Base-by-base conservation (phyloP, 495 filamentous ascomycete species). In the Rostrohypoxylon terebratum region DNA sequence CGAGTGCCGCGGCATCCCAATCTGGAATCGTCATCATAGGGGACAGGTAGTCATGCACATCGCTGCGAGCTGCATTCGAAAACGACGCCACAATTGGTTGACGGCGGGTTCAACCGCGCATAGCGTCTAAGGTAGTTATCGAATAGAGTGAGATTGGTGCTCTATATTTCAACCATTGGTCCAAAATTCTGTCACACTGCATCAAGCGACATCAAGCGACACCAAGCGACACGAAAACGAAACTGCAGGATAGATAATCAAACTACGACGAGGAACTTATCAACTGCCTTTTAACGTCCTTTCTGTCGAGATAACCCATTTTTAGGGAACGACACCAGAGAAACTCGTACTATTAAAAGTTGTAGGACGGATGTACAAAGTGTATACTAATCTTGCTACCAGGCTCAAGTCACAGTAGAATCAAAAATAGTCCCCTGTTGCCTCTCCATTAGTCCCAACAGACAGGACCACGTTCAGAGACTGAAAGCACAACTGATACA, bases 281-380 rank as follows among this genome's bases (percentile, higher is more conserved):
- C 36, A 25, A 18, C 4, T 55, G 6, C 16, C 14, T 55, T 28
- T 34, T 55, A 33, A 25, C 31, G 23, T 55, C 31, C 25, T 48
- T 38, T n/a, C 20, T 58, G 31, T 59, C 33, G 21, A 63, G 59
- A 36, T 14, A 47, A 61, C 47, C 20, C 50, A n/a, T 31, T 33
- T 33, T 58, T 28, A 5, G 57, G 61, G 40, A 31, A 50, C 55
- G 62, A 66, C 62, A 66, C 57, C 62, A 63, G 66, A 70, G 66
- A 23, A 70, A 71, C 58, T 75, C 55, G 60, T 77, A 50, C 66
- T 75, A 78, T 78, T 75, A 78, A 76, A 78, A 72, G 63, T 73
- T 45, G 57, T 76, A 76, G 73, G 69, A 70, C 68, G 69, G 71
- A 75, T 78, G 73, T 78, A 78, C 76, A 78, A 76, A 72, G 72